phyloP scores from a whole-genome alignment of 2,329 filamentous ascomycete genomes.

The Colletotrichum somersetense region DNA sequence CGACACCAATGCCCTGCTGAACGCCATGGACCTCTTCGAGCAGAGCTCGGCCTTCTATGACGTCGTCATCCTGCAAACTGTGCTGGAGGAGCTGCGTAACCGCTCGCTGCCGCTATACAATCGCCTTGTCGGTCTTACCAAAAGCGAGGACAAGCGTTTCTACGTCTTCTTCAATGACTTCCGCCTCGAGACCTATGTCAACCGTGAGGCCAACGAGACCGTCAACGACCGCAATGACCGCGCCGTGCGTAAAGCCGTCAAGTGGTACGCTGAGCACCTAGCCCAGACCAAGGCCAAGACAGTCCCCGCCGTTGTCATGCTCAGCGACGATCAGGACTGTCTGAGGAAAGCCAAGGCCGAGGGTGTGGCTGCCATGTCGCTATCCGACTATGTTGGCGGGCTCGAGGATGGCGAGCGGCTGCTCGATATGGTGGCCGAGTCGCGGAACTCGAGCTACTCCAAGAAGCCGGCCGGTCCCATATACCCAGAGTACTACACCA shows the following conservation, averaged over 20 bases:
- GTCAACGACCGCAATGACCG: conserved; percentile 98
- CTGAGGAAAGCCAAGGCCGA: conserved; percentile 84
- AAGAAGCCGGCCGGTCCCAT: conserved; percentile 76
- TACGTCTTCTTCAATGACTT: conserved; percentile 99
- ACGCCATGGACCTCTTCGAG: conserved; percentile 97
- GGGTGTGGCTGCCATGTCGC: conserved; percentile 75
- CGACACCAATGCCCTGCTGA: conserved; percentile 95
- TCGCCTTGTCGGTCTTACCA: conserved; percentile 88
- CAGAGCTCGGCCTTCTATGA: conserved; percentile 93
- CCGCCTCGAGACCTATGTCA: conserved; percentile 88
- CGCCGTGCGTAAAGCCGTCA: conserved; percentile 85
- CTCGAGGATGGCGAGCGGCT: conserved; percentile 87
- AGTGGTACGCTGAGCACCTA: conserved; percentile 92
- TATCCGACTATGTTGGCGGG: conserved; percentile 83
- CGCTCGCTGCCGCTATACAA: conserved; percentile 95
- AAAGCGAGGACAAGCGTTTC: conserved; percentile 96
- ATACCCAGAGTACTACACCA: conserved; percentile 89
- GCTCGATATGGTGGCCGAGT: conserved; percentile 92
- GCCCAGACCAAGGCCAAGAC: conserved; percentile 70
- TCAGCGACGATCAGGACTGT: conserved; percentile 93
- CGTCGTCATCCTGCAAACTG: conserved; percentile 95
- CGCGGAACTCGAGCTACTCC: conserved; percentile 74
- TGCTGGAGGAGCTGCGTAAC: conserved; percentile 95
- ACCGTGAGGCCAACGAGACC: conserved; percentile 79
- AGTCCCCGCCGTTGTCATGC: conserved; percentile 86